A percentile compares a stretch with the other conserved stretches of the same genome.
Evolutionary conservation across 1,284 basidiomycete genomes (phyloP).

Genomic region (Pseudozyma tsukubaensis): DNA sequence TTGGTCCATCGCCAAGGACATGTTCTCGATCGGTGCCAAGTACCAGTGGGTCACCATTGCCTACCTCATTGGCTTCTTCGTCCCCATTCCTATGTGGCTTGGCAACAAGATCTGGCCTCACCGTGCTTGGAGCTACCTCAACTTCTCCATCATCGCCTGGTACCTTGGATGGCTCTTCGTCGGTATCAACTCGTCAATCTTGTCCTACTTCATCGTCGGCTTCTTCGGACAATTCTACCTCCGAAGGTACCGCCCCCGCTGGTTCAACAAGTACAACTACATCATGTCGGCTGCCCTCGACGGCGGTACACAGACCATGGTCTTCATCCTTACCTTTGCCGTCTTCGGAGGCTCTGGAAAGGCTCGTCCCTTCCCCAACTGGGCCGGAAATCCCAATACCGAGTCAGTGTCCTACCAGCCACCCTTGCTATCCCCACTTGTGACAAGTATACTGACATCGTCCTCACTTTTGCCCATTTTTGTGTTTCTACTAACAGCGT

Average conservation of each 20-base stretch:
- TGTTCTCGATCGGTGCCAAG: conserved; percentile 40
- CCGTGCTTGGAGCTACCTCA: conserved; percentile 42
- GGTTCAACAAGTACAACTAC: conserved; percentile 76
- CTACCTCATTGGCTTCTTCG: conserved; percentile 28
- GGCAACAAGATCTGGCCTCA: conserved; percentile 40
- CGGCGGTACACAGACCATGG: conserved; percentile 73
- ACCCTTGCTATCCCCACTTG: too few species aligned
- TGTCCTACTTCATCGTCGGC: conserved; percentile 35
- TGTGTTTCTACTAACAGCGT: neutral
- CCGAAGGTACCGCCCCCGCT: conserved; percentile 33
- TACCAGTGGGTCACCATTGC: conserved; percentile 40
- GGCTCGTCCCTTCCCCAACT: conserved; percentile 38
- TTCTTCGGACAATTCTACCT: conserved; percentile 44
- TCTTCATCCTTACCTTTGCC: conserved; percentile 77
- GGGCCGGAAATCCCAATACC: conserved; percentile 40
- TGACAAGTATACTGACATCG: too few species aligned
- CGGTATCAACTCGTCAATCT: conserved; percentile 39
- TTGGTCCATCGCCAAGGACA: conserved; percentile 49
- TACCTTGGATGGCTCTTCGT: conserved; percentile 43
- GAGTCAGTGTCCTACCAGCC: too few species aligned
- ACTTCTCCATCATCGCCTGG: conserved; percentile 46
- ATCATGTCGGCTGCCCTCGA: conserved; percentile 76
- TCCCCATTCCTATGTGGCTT: conserved; percentile 31
- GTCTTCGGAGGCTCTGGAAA: conserved; percentile 76
- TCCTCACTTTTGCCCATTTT: neutral